phyloP scores from a whole-genome alignment of 495 filamentous ascomycete species.

The Coniosporium apollinis region DNA sequence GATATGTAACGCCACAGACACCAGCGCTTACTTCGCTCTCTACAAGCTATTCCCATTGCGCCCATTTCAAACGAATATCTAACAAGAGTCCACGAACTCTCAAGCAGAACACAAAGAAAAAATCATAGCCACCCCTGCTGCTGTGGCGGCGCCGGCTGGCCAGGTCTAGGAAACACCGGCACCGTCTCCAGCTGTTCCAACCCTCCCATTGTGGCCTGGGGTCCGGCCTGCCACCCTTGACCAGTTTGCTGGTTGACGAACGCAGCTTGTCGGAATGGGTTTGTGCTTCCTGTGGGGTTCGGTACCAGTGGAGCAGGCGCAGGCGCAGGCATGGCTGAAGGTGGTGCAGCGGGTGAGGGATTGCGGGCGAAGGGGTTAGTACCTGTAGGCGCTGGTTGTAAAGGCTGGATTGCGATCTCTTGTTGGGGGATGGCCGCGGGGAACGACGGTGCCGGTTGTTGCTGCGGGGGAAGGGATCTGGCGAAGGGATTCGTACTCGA shows the following conservation, averaged over 20 bases:
- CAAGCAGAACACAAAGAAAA: too few species aligned
- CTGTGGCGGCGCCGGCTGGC: too few species aligned
- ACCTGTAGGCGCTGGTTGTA: slow-evolving; percentile 47
- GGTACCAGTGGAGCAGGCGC: slow-evolving; percentile 28
- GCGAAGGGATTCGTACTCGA: slow-evolving; percentile 84
- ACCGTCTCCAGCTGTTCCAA: slow-evolving; percentile 65
- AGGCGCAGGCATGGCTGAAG: slow-evolving; percentile 7
- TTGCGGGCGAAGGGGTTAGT: slow-evolving; percentile 55
- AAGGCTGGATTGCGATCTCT: slow-evolving; percentile 18
- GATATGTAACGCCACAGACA: too few species aligned
- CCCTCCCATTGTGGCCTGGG: slow-evolving; percentile 72
- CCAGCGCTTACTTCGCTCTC: too few species aligned
- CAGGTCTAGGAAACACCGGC: slow-evolving; percentile 73
- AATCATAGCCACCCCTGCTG: too few species aligned
- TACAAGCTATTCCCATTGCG: too few species aligned
- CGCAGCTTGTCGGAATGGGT: slow-evolving; percentile 78
- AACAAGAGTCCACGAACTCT: too few species aligned
- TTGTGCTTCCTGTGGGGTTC: slow-evolving; percentile 74
- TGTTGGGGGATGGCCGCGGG: too few species aligned
- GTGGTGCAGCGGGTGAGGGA: slow-evolving; percentile 12
- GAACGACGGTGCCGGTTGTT: slow-evolving; percentile 28
- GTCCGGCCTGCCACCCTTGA: slow-evolving; percentile 64
- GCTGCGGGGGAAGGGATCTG: slow-evolving; percentile 25
- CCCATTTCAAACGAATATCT: too few species aligned
- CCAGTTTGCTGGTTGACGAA: slow-evolving; percentile 82